Conservation (phyloP, 1,284 basidiomycete species). For the Schizophyllum commune region DNA sequence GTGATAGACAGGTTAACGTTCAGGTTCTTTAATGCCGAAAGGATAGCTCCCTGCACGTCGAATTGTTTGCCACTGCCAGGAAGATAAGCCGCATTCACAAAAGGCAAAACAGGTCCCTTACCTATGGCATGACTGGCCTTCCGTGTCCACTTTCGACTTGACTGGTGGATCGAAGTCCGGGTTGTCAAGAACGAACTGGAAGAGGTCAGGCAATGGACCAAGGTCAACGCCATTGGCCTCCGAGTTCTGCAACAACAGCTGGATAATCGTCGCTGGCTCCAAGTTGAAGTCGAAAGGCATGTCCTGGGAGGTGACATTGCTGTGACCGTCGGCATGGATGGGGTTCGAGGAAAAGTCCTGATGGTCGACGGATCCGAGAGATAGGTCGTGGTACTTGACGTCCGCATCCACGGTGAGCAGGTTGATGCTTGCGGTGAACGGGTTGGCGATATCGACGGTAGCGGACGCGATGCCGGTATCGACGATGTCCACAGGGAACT, state of each 20-base stretch:
- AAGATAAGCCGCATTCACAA: conserved; percentile 11
- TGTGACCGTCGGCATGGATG: conserved; percentile 56
- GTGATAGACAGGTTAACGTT: conserved; percentile 45
- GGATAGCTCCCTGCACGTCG: conserved; percentile 51
- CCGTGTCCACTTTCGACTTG: conserved; percentile 47
- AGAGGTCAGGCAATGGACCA: conserved; percentile 54
- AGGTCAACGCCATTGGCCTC: conserved; percentile 50
- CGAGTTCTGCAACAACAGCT: conserved; percentile 47
- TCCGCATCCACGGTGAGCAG: conserved; percentile 49
- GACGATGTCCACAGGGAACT: conserved; percentile 52
- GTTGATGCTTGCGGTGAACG: conserved; percentile 73
- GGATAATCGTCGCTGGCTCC: conserved; percentile 55
- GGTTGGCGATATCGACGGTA: conserved; percentile 56
- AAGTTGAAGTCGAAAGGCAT: conserved; percentile 63
- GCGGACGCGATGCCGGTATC: conserved; percentile 49
- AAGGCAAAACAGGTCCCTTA: conserved; percentile 1
- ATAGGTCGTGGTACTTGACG: conserved; percentile 47
- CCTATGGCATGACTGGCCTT: conserved; percentile 34
- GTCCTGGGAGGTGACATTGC: conserved; percentile 48
- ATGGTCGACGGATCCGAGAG: conserved; percentile 47
- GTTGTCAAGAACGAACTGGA: conserved; percentile 49
- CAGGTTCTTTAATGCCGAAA: conserved; percentile 55
- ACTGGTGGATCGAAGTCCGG: conserved; percentile 46
- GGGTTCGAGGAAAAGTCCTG: conserved; percentile 46
- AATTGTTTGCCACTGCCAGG: conserved; percentile 51